Base-by-base conservation (phyloP, 805 yeast genomes). In the Zygoascus bituminiphila region DNA sequence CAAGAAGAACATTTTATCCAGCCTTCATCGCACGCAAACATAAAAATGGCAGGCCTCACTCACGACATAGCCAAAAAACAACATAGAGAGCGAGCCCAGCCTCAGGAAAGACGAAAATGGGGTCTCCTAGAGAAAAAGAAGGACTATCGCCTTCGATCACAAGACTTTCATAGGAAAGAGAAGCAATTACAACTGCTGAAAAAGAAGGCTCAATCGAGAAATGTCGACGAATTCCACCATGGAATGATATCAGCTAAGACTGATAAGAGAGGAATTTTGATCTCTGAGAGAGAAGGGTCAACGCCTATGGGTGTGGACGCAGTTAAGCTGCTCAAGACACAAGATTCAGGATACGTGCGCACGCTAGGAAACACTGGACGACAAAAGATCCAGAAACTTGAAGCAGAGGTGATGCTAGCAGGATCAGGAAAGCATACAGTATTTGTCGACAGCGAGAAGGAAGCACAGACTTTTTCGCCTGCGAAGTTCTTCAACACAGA, bases 201-300 rank as follows among this genome's bases (percentile, higher is more conserved):
- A 55, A 72, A 73, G 38, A 91, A 88, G 62, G 94, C 85, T 1
- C 69, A 74, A 33, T 73, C 74, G 41, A 76, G 88, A 57, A 93
- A 93, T 63, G 95, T 94, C 14, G 98, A 93, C 74, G 98, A 93
- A 66, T 93, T 84, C 69, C 88, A 91, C 66, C 96, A 88, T 77
- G 93, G 88, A 19, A 93, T 93, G 98, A 77, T 82, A 26, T 72
- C 75, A 12, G 71, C 73, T 51, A 75, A 73, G 58, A 79, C 93
- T 4, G 95, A 88, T 54, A 68, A 72, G 1, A 70, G 75, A 9
- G 97, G 97, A 1, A 73, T 85, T 7, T 60, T 84, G 44, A 63
- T 84, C 9, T 69, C 80, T 1, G 86, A 85, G 20, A 73, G 95
- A 52, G 17, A 20, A 26, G 65, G 61, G 5, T 52, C 56, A 39